phyloP scores from a whole-genome alignment of 148 eudicot species.

The Nyssa sinensis region DNA sequence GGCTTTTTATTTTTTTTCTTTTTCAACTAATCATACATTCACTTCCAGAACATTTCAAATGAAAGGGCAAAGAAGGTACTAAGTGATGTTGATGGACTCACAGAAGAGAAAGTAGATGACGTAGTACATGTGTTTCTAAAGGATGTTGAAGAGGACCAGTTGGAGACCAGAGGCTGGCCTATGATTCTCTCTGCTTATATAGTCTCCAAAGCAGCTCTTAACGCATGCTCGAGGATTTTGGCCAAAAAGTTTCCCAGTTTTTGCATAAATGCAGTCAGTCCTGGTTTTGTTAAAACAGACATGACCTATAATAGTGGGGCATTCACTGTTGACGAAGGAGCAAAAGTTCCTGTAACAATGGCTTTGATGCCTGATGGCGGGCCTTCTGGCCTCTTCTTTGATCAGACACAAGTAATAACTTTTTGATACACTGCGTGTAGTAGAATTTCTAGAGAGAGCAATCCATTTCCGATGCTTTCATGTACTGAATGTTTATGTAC shows the following conservation, averaged over 20 bases:
- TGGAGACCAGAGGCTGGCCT: constrained; percentile 27
- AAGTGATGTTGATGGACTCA: constrained; percentile 20
- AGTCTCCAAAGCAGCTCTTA: constrained; percentile 15
- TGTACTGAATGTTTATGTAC: no score
- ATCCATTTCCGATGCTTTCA: no score
- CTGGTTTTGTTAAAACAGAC: constrained; percentile 17
- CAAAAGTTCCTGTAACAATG: constrained; percentile 15
- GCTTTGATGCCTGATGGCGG: constrained; percentile 16
- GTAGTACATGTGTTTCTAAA: constrained; percentile 24
- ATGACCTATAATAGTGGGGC: not conserved
- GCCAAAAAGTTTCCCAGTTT: not conserved
- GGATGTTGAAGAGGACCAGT: constrained; percentile 28
- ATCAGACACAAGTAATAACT: not conserved
- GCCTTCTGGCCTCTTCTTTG: constrained; percentile 13
- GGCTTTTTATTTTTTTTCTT: no score
- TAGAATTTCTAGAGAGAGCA: no score
- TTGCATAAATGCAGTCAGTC: not conserved
- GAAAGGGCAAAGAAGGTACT: constrained; percentile 28
- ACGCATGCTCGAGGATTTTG: constrained; percentile 15
- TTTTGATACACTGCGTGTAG: not conserved
- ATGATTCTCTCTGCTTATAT: constrained; percentile 6
- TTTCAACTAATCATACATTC: no score
- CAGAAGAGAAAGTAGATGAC: constrained; percentile 37
- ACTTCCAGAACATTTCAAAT: not conserved
- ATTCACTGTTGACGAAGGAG: constrained; percentile 16